Conservation (phyloP, 208 protist genomes). For the Trypanosoma boissoni region DNA sequence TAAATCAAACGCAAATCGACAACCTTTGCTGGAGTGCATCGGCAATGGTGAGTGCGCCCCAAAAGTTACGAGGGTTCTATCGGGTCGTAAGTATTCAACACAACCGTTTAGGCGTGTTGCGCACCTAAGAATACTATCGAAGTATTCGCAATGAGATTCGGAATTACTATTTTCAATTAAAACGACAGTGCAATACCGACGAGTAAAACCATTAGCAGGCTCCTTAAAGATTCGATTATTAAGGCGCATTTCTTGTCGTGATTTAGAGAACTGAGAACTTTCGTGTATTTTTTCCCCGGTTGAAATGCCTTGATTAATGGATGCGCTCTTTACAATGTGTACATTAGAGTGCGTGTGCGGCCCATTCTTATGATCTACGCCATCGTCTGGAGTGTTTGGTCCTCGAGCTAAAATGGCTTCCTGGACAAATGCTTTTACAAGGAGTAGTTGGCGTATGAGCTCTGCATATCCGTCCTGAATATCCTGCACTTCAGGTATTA, state of each 20-base stretch:
- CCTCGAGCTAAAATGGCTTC: conserved; percentile 13
- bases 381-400: not conserved
- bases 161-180: conserved; percentile 29
- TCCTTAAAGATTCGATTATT: conserved; percentile 72
- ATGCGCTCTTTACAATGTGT: not conserved
- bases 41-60: conserved; percentile 60
- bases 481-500: conserved; percentile 9
- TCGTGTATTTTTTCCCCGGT: not conserved
- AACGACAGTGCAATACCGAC: conserved; percentile 46
- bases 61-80: conserved; percentile 63
- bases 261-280: not conserved
- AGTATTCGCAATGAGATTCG: conserved; percentile 1
- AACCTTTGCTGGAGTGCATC: conserved; percentile 53
- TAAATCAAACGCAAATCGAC: conserved; percentile 55
- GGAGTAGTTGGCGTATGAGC: conserved; percentile 11
- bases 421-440: conserved; percentile 20
- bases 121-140: conserved; percentile 7
- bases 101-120: conserved; percentile 33
- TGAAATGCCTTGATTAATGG: not conserved
- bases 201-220: conserved; percentile 48
- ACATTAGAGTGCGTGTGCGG: not conserved
- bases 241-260: conserved; percentile 34
- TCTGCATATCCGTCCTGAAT: conserved; percentile 17
- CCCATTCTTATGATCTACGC: not conserved
- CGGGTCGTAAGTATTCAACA: conserved; percentile 51